Conservation (phyloP, 1,139 yeast genomes). For the Blastobotrys arbuscula region DNA sequence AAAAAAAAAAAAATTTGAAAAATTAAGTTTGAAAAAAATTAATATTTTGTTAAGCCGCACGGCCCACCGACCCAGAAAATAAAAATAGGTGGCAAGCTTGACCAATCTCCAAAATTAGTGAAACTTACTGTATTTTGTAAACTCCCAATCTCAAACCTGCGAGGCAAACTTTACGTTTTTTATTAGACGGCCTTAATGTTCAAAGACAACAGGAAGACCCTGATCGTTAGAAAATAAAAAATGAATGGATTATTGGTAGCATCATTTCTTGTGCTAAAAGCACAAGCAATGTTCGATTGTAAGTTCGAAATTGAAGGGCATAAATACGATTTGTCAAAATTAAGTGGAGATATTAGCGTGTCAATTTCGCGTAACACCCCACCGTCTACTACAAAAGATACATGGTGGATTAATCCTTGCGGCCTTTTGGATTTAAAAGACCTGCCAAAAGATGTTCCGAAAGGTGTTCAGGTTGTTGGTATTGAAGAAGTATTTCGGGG, state of each 20-base stretch:
- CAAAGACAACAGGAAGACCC: background rate
- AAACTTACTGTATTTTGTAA: no score
- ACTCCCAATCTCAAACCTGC: no score
- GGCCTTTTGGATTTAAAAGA: slow-evolving; percentile 38
- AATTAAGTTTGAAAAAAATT: no score
- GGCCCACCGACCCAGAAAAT: background rate
- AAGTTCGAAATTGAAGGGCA: slow-evolving; percentile 39
- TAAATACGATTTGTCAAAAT: slow-evolving; percentile 38
- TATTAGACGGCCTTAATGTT: no score
- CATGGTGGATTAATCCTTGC: slow-evolving; percentile 73
- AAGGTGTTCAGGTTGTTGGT: slow-evolving; percentile 56
- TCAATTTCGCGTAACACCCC: slow-evolving; percentile 53
- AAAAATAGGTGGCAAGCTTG: no score
- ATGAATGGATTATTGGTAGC: slow-evolving; percentile 3
- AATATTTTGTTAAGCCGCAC: no score
- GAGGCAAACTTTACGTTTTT: no score
- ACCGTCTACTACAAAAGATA: slow-evolving; percentile 58
- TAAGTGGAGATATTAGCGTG: slow-evolving; percentile 46
- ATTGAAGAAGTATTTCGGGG: slow-evolving; percentile 39
- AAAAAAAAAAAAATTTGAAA: background rate
- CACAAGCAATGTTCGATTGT: slow-evolving; percentile 42
- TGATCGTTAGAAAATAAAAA: background rate
- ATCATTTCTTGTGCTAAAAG: slow-evolving; percentile 17
- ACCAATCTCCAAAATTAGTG: no score
- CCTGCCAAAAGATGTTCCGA: slow-evolving; percentile 40